Conservation (phyloP, 768 basidiomycete genomes). For the Lepiota venenata region DNA sequence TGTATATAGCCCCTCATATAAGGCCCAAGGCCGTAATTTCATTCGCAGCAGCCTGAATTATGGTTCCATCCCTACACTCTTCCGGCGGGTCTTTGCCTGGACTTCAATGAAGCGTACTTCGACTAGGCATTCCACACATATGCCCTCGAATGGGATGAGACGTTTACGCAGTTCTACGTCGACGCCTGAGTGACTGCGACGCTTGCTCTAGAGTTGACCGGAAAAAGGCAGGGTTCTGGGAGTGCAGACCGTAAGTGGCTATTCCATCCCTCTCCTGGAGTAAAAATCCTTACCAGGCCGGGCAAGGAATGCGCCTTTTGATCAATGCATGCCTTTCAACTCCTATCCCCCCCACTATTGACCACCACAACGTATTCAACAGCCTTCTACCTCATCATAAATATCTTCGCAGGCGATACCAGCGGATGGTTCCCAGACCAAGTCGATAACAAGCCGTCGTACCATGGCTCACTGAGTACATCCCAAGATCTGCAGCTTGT, state of each 20-base stretch:
- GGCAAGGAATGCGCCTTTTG: constrained; percentile 72
- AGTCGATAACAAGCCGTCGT: constrained; percentile 73
- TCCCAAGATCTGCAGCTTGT: constrained; percentile 8
- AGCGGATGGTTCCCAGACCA: constrained; percentile 89
- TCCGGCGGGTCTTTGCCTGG: too few species aligned
- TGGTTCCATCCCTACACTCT: too few species aligned
- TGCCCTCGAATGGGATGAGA: too few species aligned
- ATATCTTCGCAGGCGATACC: constrained; percentile 77
- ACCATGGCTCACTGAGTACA: constrained; percentile 43
- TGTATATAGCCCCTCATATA: too few species aligned
- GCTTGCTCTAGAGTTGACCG: too few species aligned
- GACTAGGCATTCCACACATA: too few species aligned
- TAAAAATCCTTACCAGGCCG: constrained; percentile 44
- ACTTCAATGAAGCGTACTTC: too few species aligned
- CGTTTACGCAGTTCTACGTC: too few species aligned
- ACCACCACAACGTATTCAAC: background rate
- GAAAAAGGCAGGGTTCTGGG: too few species aligned
- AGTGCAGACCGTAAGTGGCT: constrained; percentile 39
- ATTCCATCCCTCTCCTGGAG: constrained; percentile 21
- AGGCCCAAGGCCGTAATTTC: too few species aligned
- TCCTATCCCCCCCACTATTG: constrained; percentile 14
- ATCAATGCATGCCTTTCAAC: constrained; percentile 51
- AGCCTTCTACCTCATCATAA: constrained; percentile 78
- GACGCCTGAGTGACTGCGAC: too few species aligned
- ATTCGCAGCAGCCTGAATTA: too few species aligned